Evolutionary conservation across 139 green algal genomes (phyloP).

Genomic region (Coelastrella sp.): DNA sequence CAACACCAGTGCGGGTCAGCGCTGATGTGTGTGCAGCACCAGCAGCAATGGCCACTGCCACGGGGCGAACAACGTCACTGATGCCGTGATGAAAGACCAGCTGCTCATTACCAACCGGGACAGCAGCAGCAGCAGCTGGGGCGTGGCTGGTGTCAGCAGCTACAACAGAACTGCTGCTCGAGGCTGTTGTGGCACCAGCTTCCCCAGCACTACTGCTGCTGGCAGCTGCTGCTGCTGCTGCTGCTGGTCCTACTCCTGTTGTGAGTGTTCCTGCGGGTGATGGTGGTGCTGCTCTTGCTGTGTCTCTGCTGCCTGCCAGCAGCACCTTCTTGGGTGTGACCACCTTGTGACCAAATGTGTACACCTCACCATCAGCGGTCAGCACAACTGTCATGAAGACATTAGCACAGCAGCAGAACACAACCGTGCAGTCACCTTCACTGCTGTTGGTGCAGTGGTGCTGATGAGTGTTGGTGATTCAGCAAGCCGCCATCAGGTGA

Average conservation of each 20-base stretch:
- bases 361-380: constrained; percentile 83
- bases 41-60: constrained; percentile 72
- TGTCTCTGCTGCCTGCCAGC: constrained; percentile 68
- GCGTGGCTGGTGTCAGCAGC: background rate
- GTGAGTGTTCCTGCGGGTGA: constrained; percentile 10
- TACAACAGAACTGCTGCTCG: background rate
- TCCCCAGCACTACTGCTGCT: constrained; percentile 1
- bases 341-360: constrained; percentile 84
- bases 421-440: background rate
- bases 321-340: constrained; percentile 74
- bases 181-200: background rate
- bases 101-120: constrained; percentile 17
- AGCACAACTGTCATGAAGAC: constrained; percentile 47
- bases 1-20: constrained; percentile 73
- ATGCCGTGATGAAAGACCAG: constrained; percentile 81
- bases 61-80: constrained; percentile 69
- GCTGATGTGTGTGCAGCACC: constrained; percentile 75
- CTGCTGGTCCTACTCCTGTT: background rate
- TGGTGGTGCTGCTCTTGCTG: constrained; percentile 32
- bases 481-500: background rate
- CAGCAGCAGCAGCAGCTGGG: constrained; percentile 13
- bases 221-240: background rate
- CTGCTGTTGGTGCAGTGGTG: background rate
- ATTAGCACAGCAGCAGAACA: background rate
- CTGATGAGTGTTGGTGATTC: background rate